These are phyloP conservation scores for Galeopsis tetrahit DNA, from an alignment of 257 asterid genomes.

Conservation along the genomic window DNA sequence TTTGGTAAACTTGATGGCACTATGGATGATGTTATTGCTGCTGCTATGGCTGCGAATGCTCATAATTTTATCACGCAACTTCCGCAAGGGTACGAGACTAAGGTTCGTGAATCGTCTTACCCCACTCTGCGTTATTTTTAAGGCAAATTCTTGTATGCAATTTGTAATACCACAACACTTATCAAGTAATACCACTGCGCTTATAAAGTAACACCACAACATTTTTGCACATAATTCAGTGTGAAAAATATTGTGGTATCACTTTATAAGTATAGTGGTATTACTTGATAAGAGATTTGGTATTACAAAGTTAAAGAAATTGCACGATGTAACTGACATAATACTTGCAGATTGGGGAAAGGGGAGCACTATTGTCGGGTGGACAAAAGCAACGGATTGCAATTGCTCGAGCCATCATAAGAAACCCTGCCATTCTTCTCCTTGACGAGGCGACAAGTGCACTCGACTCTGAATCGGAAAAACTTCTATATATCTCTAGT, in stretches of 20 bases:
- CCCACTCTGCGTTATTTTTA: too few species aligned
- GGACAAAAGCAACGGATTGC: slow-evolving; percentile 95
- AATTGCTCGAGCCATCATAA: slow-evolving; percentile 78
- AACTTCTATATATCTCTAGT: too few species aligned
- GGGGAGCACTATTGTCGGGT: slow-evolving; percentile 83
- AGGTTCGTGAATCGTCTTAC: slow-evolving; percentile 37
- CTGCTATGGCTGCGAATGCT: slow-evolving; percentile 88
- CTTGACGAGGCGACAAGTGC: slow-evolving; percentile 97
- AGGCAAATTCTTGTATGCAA: too few species aligned
- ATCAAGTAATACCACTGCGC: too few species aligned
- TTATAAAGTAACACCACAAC: too few species aligned
- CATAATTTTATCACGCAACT: slow-evolving; percentile 79
- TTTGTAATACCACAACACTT: too few species aligned
- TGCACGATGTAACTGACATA: too few species aligned
- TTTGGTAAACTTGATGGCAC: slow-evolving; percentile 74
- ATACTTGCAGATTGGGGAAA: slow-evolving; percentile 65
- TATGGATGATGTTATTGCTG: slow-evolving; percentile 75
- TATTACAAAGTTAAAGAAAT: too few species aligned
- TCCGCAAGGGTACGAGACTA: slow-evolving; percentile 82
- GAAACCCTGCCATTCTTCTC: slow-evolving; percentile 78
- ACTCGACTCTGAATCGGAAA: slow-evolving; percentile 86
- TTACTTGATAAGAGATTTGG: too few species aligned
- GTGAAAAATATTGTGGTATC: too few species aligned
- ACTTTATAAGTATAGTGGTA: too few species aligned
- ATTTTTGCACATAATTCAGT: too few species aligned